Percentiles rank a stretch among this genome's conserved stretches.
Conservation (phyloP, 2,329 filamentous ascomycete species). For the Emergomyces pasteurianus region DNA sequence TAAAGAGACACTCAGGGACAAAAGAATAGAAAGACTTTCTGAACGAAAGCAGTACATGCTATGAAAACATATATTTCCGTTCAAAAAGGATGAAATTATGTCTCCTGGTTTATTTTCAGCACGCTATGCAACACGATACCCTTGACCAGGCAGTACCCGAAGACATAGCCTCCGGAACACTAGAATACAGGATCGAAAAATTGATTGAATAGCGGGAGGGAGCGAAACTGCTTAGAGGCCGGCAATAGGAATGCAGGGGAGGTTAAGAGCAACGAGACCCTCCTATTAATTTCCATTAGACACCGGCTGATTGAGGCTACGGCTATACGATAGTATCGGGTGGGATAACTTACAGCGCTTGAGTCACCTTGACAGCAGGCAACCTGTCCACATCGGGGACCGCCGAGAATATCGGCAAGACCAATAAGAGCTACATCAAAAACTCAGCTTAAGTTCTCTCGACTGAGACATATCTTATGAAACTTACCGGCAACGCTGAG, state of each 20-base stretch:
- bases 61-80: not conserved
- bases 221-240: constrained; percentile 21
- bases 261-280: constrained; percentile 23
- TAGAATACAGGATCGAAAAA: not conserved
- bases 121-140: not conserved
- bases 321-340: too few relatives aligned
- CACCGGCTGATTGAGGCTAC: not conserved
- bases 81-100: not conserved
- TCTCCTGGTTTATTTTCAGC: not conserved
- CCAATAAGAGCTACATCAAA: constrained; percentile 17
- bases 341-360: constrained; percentile 7
- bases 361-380: constrained; percentile 11
- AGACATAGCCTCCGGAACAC: not conserved
- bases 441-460: constrained; percentile 3
- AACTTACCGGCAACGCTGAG: constrained; percentile 22
- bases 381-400: constrained; percentile 6
- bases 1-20: constrained; percentile 1
- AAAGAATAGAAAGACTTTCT: not conserved
- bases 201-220: not conserved
- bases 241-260: constrained; percentile 29
- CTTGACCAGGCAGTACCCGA: not conserved
- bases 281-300: constrained; percentile 14
- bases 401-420: constrained; percentile 13
- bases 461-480: not conserved
- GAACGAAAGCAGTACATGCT: not conserved